A percentile compares a stretch with the other conserved stretches of the same genome.
phyloP scores from a whole-genome alignment of 208 protist species.

The Crithidia expoeki region DNA sequence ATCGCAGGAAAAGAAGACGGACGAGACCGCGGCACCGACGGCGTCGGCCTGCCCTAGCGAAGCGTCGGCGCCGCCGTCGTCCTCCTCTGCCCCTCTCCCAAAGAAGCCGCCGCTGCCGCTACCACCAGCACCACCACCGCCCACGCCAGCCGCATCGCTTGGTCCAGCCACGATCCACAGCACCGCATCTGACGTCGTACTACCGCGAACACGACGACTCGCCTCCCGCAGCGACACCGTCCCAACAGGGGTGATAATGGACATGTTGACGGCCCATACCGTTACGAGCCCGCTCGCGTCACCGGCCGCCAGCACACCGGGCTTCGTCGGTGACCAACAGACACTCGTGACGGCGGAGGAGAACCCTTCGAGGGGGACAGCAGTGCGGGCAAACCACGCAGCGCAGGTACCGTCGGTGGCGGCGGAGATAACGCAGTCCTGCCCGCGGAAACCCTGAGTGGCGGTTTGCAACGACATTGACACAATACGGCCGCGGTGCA shows the following conservation, averaged over 20 bases:
- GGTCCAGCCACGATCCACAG: conserved; percentile 11
- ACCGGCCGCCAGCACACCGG: conserved; percentile 66
- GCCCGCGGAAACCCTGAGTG: conserved; percentile 33
- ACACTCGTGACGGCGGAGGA: conserved; percentile 51
- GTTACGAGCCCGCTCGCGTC: conserved; percentile 60
- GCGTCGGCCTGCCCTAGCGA: conserved; percentile 23
- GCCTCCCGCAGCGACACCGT: conserved; percentile 38
- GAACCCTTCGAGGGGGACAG: conserved; percentile 60
- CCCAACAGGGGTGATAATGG: conserved; percentile 46
- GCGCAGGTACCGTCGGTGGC: conserved; percentile 58
- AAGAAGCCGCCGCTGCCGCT: conserved; percentile 8
- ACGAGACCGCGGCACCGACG: conserved; percentile 40
- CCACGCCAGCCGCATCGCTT: conserved; percentile 3
- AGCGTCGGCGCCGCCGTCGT: conserved; percentile 10
- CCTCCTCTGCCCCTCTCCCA: conserved; percentile 8
- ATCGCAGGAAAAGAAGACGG: conserved; percentile 60
- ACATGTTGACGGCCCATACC: conserved; percentile 58
- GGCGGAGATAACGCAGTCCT: conserved; percentile 53
- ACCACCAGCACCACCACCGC: no score
- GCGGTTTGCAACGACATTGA: conserved; percentile 58
- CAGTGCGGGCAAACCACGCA: conserved; percentile 49
- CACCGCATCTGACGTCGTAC: conserved; percentile 18
- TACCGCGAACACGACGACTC: conserved; percentile 17
- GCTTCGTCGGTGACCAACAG: conserved; percentile 70
- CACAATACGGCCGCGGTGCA: conserved; percentile 43